Evolutionary conservation across 164 flowering plant genomes (phyloP).

Genomic region (Aristolochia fimbriata): DNA sequence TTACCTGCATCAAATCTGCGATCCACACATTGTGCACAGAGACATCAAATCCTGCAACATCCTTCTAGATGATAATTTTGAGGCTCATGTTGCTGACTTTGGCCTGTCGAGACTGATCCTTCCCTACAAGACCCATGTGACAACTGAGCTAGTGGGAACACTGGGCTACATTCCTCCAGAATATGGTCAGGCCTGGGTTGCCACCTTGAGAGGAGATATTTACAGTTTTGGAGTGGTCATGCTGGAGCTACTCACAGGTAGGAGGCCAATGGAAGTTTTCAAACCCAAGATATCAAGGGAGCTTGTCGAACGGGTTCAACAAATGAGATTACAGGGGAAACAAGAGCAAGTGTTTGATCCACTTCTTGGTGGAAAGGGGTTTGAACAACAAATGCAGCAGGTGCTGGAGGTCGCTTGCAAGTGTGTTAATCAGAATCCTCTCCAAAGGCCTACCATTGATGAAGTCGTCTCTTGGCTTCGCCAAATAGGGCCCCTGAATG

Average conservation of each 20-base stretch:
- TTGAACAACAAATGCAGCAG: conserved; percentile 6
- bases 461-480: conserved; percentile 5
- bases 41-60: conserved; percentile 47
- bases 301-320: conserved; percentile 9
- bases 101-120: conserved; percentile 66
- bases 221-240: conserved; percentile 11
- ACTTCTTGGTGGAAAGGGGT: conserved; percentile 5
- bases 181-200: conserved; percentile 12
- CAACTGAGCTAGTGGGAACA: conserved; percentile 78
- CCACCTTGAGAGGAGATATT: conserved; percentile 12
- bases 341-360: conserved; percentile 9
- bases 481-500: not conserved
- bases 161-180: conserved; percentile 46
- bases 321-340: conserved; percentile 7
- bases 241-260: conserved; percentile 11
- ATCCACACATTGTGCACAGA: conserved; percentile 73
- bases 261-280: conserved; percentile 9
- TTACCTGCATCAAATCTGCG: conserved; percentile 63
- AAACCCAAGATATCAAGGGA: conserved; percentile 10
- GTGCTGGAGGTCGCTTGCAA: conserved; percentile 10
- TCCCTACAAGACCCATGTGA: conserved; percentile 66
- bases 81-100: conserved; percentile 19
- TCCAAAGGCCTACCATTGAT: conserved; percentile 10
- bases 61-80: conserved; percentile 33
- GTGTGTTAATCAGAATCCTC: conserved; percentile 9